Evolutionary conservation across 495 filamentous ascomycete genomes (phyloP), one percentile per base, ranked within the genome.

Genomic region (Neurospora cerealis): DNA sequence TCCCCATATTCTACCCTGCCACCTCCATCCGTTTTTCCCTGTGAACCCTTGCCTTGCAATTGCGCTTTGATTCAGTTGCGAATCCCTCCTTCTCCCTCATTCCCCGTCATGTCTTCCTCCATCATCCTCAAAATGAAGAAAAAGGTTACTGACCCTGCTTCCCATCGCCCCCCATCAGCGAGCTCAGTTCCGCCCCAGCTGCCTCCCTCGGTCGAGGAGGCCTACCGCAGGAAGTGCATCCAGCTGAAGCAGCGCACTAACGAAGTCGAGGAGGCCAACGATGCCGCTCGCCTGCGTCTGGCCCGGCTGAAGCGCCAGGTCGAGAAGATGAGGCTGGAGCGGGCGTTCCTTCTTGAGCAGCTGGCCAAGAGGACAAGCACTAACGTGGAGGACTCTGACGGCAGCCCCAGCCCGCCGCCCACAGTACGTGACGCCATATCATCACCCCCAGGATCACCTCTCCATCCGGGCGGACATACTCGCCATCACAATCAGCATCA

Each of bases 221-320:
- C 95, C 72, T 99, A 99, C 84, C 93, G 95, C 77, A 89, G 91
- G 78, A 99, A 99, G 89, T 98, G 96, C 81, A 94, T 97, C 83
- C 91, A 96, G 75, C 89, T 99, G 24, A 96, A 96, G 83, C 91
- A 91, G 76, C 93, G 96, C 48, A 91, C 97, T 71, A 90, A 87
- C 73, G 95, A 98, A 79, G 91, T 98, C 78, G 94, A 98, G 78
- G 91, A 92, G 39, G 90, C 92, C 76, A 97, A 97, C 78, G 93
- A 97, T 72, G 85, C 91, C 24, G 89, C 92, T 62, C 89, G 93
- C 44, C 82, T 92, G 37, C 93, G 93, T 69, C 91, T 95, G 60
- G 86, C 85, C n/a, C 93, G 96, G 46, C 87, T 95, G 69, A 88
- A 91, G 80, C 89, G 94, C 66, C 91, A 90, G 76, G 90, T 98